Evolutionary conservation across 441 rosid genomes (phyloP).

Genomic region (Erodium trifolium): DNA sequence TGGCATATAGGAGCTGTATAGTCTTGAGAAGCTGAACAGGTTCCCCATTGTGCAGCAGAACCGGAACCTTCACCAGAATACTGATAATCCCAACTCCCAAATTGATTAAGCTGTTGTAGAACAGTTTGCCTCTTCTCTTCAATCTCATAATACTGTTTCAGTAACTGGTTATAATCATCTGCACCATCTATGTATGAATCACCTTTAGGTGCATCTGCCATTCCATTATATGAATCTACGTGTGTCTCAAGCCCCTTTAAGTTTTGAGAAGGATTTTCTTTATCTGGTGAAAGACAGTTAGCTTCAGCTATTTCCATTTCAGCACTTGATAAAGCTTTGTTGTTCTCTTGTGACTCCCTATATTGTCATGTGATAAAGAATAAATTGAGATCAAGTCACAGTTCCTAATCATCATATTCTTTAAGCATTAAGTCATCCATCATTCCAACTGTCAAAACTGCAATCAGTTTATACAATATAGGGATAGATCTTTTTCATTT

Average conservation of each 20-base stretch:
- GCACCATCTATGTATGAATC: conserved; percentile 23
- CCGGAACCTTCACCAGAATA: conserved; percentile 28
- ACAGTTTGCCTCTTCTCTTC: conserved; percentile 51
- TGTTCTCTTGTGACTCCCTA: conserved; percentile 25
- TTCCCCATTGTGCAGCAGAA: conserved; percentile 27
- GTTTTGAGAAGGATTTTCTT: conserved; percentile 18
- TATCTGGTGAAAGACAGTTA: conserved; percentile 16
- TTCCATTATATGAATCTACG: conserved; percentile 21
- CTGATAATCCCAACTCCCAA: conserved; percentile 33
- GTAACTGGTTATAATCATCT: conserved; percentile 39
- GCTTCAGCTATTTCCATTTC: conserved; percentile 18
- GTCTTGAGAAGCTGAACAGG: conserved; percentile 27
- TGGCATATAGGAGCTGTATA: conserved; percentile 23
- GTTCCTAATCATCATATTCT: not conserved
- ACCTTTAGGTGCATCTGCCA: conserved; percentile 18
- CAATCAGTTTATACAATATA: not conserved
- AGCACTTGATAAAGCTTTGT: conserved; percentile 12
- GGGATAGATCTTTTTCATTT: not conserved
- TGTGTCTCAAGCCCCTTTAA: conserved; percentile 18
- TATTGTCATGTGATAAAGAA: conserved; percentile 10
- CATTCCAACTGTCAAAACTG: not conserved
- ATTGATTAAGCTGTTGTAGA: conserved; percentile 30
- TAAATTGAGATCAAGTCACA: not conserved
- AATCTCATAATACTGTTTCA: conserved; percentile 45
- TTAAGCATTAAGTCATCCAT: not conserved